phyloP scores from a whole-genome alignment of 1,284 basidiomycete species.

The Pascua guehoae region DNA sequence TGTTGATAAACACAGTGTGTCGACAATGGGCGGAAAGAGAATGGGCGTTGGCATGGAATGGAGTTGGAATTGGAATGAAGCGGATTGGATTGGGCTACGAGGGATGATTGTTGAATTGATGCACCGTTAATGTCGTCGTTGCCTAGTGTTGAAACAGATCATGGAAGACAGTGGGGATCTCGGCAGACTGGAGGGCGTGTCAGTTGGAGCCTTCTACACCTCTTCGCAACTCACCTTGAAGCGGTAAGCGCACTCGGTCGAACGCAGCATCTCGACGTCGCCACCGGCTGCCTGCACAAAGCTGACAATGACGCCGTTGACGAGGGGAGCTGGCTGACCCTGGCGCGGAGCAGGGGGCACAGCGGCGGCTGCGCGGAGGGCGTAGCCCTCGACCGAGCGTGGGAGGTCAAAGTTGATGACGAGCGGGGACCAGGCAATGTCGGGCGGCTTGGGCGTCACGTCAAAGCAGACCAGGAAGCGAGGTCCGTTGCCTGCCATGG shows the following conservation, averaged over 20 bases:
- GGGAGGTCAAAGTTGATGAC: slow-evolving; percentile 94
- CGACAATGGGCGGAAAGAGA: not conserved
- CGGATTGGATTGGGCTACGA: not conserved
- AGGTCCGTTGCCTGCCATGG: slow-evolving; percentile 37
- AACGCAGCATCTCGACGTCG: slow-evolving; percentile 94
- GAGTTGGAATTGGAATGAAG: not conserved
- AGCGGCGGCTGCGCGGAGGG: slow-evolving; percentile 57
- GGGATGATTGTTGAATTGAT: too few species aligned
- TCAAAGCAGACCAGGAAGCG: slow-evolving; percentile 83
- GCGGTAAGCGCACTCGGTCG: slow-evolving; percentile 96
- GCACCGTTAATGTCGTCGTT: not conserved
- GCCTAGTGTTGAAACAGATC: slow-evolving; percentile 42
- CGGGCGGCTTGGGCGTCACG: slow-evolving; percentile 80
- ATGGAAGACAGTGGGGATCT: slow-evolving; percentile 45
- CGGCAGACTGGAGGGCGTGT: slow-evolving; percentile 36
- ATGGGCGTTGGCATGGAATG: not conserved
- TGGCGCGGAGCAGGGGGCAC: slow-evolving; percentile 28
- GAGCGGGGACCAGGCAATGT: slow-evolving; percentile 82
- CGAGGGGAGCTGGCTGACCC: slow-evolving; percentile 59
- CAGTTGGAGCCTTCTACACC: not conserved
- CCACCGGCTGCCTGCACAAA: slow-evolving; percentile 95
- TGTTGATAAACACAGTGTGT: not conserved
- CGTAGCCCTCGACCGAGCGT: slow-evolving; percentile 92
- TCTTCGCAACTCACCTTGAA: slow-evolving; percentile 51
- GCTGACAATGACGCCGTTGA: slow-evolving; percentile 70